phyloP scores from a whole-genome alignment of 768 basidiomycete genomes.

The Arthromyces matolae region DNA sequence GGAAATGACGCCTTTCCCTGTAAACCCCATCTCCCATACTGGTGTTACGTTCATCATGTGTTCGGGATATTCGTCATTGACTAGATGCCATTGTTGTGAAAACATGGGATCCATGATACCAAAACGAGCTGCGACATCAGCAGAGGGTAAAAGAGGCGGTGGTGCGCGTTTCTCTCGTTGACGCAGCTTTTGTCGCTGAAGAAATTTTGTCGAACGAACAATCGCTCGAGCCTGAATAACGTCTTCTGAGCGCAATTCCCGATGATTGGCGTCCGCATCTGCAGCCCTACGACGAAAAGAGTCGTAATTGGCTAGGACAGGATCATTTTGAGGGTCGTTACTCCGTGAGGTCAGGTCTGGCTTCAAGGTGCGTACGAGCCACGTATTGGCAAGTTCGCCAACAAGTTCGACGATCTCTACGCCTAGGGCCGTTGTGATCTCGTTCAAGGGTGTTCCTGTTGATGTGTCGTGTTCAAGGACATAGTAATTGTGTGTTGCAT shows the following conservation, averaged over 20 bases:
- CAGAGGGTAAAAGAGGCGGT: constrained; percentile 44
- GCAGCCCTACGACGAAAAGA: constrained; percentile 36
- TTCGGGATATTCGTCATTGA: constrained; percentile 51
- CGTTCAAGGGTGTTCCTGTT: constrained; percentile 46
- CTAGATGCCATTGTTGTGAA: constrained; percentile 55
- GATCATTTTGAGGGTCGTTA: constrained; percentile 33
- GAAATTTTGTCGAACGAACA: constrained; percentile 53
- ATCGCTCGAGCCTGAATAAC: constrained; percentile 38
- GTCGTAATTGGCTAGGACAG: constrained; percentile 47
- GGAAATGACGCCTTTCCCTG: constrained; percentile 80
- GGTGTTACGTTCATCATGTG: constrained; percentile 91
- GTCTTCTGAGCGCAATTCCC: constrained; percentile 37
- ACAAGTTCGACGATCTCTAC: constrained; percentile 87
- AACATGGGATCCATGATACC: constrained; percentile 79
- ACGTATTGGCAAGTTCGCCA: constrained; percentile 78
- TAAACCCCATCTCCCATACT: constrained; percentile 89
- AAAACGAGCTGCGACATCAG: constrained; percentile 15
- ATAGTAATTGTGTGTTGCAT: constrained; percentile 78
- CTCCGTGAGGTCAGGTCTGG: constrained; percentile 27
- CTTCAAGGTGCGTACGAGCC: constrained; percentile 70
- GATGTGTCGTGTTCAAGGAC: constrained; percentile 58
- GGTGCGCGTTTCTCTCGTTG: constrained; percentile 75
- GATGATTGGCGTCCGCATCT: constrained; percentile 13
- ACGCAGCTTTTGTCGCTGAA: constrained; percentile 61
- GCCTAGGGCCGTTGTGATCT: constrained; percentile 69